Evolutionary conservation across 2,329 filamentous ascomycete genomes (phyloP), one percentile per base, ranked within the genome.

Genomic region (Colletotrichum scovillei): DNA sequence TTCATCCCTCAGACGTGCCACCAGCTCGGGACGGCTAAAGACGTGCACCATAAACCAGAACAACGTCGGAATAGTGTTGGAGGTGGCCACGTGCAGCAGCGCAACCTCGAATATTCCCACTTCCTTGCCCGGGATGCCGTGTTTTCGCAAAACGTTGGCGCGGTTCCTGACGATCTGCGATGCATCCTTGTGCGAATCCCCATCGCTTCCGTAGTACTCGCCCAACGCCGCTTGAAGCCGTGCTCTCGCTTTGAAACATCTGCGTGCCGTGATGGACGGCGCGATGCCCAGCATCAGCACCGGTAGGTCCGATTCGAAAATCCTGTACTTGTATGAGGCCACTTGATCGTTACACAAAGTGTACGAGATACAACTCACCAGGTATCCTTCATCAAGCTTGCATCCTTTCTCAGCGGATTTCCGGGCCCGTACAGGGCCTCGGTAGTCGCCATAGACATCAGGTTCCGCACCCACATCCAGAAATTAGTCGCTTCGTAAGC

Each of bases 371-470:
- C 6, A 1, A 72, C 70, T 55, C 74, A 80, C 80, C 80, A 81
- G 32, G 84, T 80, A 6, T 79, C 78, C 5, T 84, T 76, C 2
- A 82, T 65, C 8, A 86, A 70, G 9, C 73, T 74, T 0, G 78
- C 76, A 11, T 84, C 38, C 8, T 66, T 73, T n/a, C 75, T 79
- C 38, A 87, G 80, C 0, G 85, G 85, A 69, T 87, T 86, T 1
- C 82, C 71, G 0, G 83, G 80, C 1, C 87, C 86, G 58, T 84
- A 87, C 26, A 88, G 77, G 3, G 83, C 81, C 30, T 80, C 74
- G 9, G 80, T 79, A 0, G 83, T 84, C 6, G 84, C 83, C 4
- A 82, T 65, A 2, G 82, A 83, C 70, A 86, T 81, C 3, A 81
- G 72, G 9, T 82, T 72, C 12, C 83, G 79, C 12, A 82, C 55